Base-by-base conservation (phyloP, 1,139 yeast genomes). In the Eremothecium sinecaudum region DNA sequence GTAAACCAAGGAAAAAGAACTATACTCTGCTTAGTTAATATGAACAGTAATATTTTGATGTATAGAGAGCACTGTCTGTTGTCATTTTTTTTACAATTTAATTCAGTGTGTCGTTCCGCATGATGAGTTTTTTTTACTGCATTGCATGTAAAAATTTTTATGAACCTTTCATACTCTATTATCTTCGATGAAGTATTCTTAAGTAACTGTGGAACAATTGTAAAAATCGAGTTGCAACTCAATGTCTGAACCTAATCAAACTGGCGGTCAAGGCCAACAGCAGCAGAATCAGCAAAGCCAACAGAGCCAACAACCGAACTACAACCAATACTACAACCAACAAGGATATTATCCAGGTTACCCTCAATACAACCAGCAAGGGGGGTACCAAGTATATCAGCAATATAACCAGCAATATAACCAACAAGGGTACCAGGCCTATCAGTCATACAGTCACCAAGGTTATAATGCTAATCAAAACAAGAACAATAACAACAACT, bases 231-330 rank as follows among this genome's bases (percentile, higher is more conserved):
- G n/a, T n/a, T n/a, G n/a, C n/a, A n/a, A n/a, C n/a, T n/a, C 24
- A 24, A 24, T 24, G 28, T 24, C 28, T 12, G 28, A 24, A 16
- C 40, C 26, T 45, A 44, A 24, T 33, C 46, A 50, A 33, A 44
- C 38, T 28, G 44, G 44, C 56, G 40, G 50, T 45, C 31, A 41
- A 41, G 41, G 49, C 32, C 47, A 7, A 8, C 21, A 19, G 21
- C 21, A 7, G 4, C 28, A 24, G n/a, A 16, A 16, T 14, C 28
- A 49, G 39, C 42, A 46, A 42, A 52, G 58, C 30, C 44, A 43
- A 22, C 53, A 54, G 41, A 50, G 49, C 27, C 56, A 54, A 26
- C 66, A 50, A 51, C 63, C 68, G 42, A 66, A 44, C 39, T 50
- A 50, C 12, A 42, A 50, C 36, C 48, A 52, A 33, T 43, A 56